A percentile compares a stretch with the other conserved stretches of the same genome.
Conservation (phyloP, 768 basidiomycete species). For the Mycena sanguinolenta region DNA sequence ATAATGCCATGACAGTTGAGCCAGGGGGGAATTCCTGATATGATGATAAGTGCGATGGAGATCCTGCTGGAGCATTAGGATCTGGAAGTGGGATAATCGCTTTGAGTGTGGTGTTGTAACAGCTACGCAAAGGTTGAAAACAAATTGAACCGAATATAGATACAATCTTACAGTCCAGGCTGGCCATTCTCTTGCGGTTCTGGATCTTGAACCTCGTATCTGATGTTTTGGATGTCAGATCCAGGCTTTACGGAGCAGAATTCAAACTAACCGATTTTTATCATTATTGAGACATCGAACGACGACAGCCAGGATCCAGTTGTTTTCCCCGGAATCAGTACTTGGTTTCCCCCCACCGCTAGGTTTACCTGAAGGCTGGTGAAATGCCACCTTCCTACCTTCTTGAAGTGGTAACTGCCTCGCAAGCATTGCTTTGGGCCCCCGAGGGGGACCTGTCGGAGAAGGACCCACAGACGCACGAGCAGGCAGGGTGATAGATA, state of each 20-base stretch:
- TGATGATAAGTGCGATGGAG: constrained; percentile 72
- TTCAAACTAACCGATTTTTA: constrained; percentile 68
- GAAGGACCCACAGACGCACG: constrained; percentile 72
- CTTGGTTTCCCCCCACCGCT: constrained; percentile 46
- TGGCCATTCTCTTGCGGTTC: constrained; percentile 88
- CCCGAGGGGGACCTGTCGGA: constrained; percentile 65
- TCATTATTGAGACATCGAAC: constrained; percentile 78
- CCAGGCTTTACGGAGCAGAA: not conserved
- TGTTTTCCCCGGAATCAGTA: constrained; percentile 62
- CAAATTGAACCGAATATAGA: constrained; percentile 22
- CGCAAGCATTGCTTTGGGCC: constrained; percentile 70
- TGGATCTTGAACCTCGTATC: constrained; percentile 89
- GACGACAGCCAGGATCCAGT: constrained; percentile 87
- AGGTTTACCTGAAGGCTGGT: constrained; percentile 72
- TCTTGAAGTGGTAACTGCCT: constrained; percentile 78
- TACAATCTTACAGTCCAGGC: constrained; percentile 65
- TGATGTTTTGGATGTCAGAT: constrained; percentile 43
- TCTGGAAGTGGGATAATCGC: constrained; percentile 88
- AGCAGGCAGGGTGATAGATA: constrained; percentile 70
- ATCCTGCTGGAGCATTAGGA: constrained; percentile 67
- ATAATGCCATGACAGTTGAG: constrained; percentile 87
- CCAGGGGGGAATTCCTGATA: constrained; percentile 82
- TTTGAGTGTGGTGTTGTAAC: constrained; percentile 77
- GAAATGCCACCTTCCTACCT: constrained; percentile 87
- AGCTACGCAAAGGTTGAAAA: constrained; percentile 50